Evolutionary conservation across 768 basidiomycete genomes (phyloP).

Genomic region (Podaxis carcinomalis): DNA sequence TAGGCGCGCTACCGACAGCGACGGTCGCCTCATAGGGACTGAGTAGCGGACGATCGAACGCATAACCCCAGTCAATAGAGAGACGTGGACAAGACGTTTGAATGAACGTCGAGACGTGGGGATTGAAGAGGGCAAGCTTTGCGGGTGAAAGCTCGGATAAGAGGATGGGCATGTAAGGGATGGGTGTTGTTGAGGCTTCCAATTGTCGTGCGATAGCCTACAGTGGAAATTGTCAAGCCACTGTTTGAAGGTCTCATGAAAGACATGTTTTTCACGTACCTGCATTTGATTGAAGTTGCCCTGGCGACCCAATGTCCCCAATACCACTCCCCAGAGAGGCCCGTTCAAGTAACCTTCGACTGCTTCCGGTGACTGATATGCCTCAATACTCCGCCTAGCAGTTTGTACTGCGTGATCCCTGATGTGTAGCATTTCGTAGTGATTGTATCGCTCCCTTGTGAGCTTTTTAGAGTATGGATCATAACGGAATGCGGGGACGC

Average conservation of each 20-base stretch:
- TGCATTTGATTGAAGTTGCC: slow-evolving; percentile 88
- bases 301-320: slow-evolving; percentile 93
- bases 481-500: slow-evolving; percentile 93
- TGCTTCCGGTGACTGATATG: slow-evolving; percentile 38
- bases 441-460: slow-evolving; percentile 88
- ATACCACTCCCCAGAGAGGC: slow-evolving; percentile 83
- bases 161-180: slow-evolving; percentile 84
- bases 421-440: slow-evolving; percentile 76
- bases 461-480: slow-evolving; percentile 98
- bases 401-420: slow-evolving; percentile 64
- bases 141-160: slow-evolving; percentile 96
- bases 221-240: background rate
- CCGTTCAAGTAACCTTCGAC: slow-evolving; percentile 1
- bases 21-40: slow-evolving; percentile 94
- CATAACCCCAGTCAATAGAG: slow-evolving; percentile 99
- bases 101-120: slow-evolving; percentile 83
- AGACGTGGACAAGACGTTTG: slow-evolving; percentile 96
- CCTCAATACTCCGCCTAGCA: slow-evolving; percentile 55
- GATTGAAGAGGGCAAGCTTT: slow-evolving; percentile 80
- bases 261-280: slow-evolving; percentile 28
- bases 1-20: slow-evolving; percentile 61
- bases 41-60: slow-evolving; percentile 83
- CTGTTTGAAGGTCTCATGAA: background rate
- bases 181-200: slow-evolving; percentile 41
- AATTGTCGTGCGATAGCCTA: slow-evolving; percentile 77